Evolutionary conservation across 305 asterid genomes (phyloP).

Genomic region (Vinca major): DNA sequence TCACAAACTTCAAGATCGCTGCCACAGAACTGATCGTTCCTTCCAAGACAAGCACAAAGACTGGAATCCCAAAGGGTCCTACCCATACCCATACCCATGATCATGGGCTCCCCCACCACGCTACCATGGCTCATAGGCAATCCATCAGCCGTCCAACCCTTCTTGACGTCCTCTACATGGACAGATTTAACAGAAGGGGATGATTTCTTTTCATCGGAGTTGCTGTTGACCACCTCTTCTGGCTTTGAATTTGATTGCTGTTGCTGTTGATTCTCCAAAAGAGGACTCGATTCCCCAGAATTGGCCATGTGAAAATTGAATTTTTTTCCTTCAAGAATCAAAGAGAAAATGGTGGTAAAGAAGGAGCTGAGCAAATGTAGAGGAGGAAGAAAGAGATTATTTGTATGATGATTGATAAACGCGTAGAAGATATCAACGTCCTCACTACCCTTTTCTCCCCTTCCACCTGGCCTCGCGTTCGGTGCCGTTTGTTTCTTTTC

Average conservation of each 20-base stretch:
- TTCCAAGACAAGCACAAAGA: slow-evolving; percentile 64
- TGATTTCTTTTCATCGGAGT: slow-evolving; percentile 23
- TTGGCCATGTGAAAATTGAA: slow-evolving; percentile 32
- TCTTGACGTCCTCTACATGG: slow-evolving; percentile 19
- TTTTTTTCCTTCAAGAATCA: too few relatives aligned
- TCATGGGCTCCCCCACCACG: slow-evolving; percentile 33
- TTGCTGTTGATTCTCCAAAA: slow-evolving; percentile 31
- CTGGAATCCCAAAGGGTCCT: slow-evolving; percentile 62
- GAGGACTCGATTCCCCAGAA: slow-evolving; percentile 61
- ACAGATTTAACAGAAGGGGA: slow-evolving; percentile 20
- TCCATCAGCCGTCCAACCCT: slow-evolving; percentile 61
- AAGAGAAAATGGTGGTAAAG: neutral
- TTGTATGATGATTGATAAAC: neutral
- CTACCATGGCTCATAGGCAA: slow-evolving; percentile 26
- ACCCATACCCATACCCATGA: slow-evolving; percentile 10
- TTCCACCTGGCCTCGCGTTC: neutral
- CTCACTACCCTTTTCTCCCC: neutral
- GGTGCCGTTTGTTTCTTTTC: neutral
- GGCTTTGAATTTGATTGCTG: slow-evolving; percentile 6
- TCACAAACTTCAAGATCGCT: slow-evolving; percentile 96
- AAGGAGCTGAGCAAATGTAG: neutral
- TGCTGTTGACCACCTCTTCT: neutral
- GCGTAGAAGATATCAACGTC: neutral
- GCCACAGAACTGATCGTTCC: slow-evolving; percentile 73
- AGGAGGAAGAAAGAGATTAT: neutral